A percentile compares a stretch with the other conserved stretches of the same genome.
Conservation (phyloP, 2,329 filamentous ascomycete species). For the Onygena corvina region DNA sequence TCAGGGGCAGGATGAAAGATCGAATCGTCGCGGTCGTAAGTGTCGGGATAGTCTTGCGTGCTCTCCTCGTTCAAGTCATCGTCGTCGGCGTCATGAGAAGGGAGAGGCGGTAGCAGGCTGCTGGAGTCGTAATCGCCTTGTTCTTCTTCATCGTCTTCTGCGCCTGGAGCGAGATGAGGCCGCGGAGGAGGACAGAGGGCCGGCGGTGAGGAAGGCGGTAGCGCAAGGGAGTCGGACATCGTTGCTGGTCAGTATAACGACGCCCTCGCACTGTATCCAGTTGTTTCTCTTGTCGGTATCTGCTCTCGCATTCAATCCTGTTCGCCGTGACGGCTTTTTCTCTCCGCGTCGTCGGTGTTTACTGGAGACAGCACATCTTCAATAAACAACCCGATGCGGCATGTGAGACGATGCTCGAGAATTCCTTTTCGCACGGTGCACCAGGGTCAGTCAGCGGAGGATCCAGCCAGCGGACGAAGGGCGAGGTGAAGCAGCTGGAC, state of each 20-base stretch:
- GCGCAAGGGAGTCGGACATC: not conserved
- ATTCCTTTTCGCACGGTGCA: too few species aligned
- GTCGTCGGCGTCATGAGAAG: slow-evolving; percentile 9
- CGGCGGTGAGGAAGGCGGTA: slow-evolving; percentile 11
- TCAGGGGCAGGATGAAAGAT: slow-evolving; percentile 12
- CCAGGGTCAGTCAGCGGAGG: too few species aligned
- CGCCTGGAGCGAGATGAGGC: not conserved
- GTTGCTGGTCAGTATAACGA: not conserved
- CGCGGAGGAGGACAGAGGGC: slow-evolving; percentile 8
- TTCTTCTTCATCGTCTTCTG: slow-evolving; percentile 1
- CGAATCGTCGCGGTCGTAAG: slow-evolving; percentile 20
- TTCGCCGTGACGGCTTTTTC: not conserved
- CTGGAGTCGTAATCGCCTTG: slow-evolving; percentile 13
- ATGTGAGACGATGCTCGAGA: not conserved
- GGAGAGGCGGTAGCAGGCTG: slow-evolving; percentile 10
- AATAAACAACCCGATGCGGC: not conserved
- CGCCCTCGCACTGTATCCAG: not conserved
- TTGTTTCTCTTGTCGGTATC: not conserved
- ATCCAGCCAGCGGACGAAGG: not conserved
- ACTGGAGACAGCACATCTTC: slow-evolving; percentile 4
- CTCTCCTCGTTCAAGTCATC: slow-evolving; percentile 13
- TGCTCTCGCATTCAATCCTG: not conserved
- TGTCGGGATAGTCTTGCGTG: slow-evolving; percentile 16
- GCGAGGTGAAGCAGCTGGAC: not conserved
- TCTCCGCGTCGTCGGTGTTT: not conserved